Percentiles rank a stretch among this genome's conserved stretches.
Conservation (phyloP, 257 asterid species). For the Ligustrum vulgare region DNA sequence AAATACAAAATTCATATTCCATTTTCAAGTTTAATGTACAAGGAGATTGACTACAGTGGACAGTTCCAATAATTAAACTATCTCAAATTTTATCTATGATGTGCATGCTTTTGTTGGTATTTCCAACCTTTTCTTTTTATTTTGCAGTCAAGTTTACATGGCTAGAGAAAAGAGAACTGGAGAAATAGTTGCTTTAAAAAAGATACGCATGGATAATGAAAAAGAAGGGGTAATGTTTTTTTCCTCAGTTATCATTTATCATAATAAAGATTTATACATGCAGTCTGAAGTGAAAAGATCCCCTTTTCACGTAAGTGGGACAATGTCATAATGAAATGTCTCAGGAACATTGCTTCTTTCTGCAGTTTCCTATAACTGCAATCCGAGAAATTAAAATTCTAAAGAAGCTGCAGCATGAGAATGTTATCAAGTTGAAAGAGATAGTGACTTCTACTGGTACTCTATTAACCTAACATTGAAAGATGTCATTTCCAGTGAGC, state of each 20-base stretch:
- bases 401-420: conserved; percentile 87
- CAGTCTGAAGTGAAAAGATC: conserved; percentile 5
- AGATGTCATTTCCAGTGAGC: conserved; percentile 15
- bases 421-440: conserved; percentile 86
- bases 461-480: conserved; percentile 7
- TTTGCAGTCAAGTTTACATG: conserved; percentile 85
- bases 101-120: conserved; percentile 9
- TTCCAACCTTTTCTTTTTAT: conserved; percentile 6
- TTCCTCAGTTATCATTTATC: conserved; percentile 11
- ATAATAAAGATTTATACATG: not conserved
- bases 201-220: conserved; percentile 97
- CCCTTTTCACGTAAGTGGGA: conserved; percentile 20
- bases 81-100: conserved; percentile 1
- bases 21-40: not conserved
- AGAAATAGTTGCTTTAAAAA: conserved; percentile 90
- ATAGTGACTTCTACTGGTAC: conserved; percentile 94
- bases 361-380: conserved; percentile 95
- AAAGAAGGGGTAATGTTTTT: conserved; percentile 83
- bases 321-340: conserved; percentile 16
- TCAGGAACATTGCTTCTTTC: conserved; percentile 15
- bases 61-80: not conserved
- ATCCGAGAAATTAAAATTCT: conserved; percentile 90
- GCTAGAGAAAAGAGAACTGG: conserved; percentile 84
- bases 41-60: not conserved
- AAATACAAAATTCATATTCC: conserved; percentile 1